These are phyloP conservation scores for Hordeum marinum DNA, from an alignment of 176 grass and related monocot species.

Conservation along the genomic window DNA sequence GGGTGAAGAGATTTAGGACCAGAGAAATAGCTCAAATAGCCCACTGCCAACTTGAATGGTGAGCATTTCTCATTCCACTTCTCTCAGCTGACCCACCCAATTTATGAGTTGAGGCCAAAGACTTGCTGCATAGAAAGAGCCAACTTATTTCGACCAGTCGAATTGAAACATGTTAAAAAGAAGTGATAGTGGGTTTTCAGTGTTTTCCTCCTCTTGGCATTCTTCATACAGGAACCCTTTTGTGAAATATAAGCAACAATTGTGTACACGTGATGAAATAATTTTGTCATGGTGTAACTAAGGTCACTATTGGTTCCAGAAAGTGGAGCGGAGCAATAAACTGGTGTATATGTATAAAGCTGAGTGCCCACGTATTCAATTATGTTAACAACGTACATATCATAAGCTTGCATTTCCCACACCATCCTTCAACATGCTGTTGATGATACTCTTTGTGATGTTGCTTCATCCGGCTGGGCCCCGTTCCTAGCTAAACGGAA, in stretches of 20 bases:
- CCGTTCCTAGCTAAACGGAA: too few relatives aligned
- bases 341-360: not conserved
- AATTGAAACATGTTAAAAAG: not conserved
- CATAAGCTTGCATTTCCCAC: not conserved
- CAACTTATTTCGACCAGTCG: not conserved
- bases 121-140: not conserved
- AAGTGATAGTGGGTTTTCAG: not conserved
- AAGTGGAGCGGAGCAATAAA: not conserved
- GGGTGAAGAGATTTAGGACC: not conserved
- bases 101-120: not conserved
- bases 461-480: too few relatives aligned
- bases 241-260: constrained; percentile 26
- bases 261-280: constrained; percentile 23
- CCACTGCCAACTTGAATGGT: not conserved
- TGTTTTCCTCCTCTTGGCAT: not conserved
- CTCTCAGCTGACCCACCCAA: not conserved
- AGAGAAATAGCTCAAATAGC: constrained; percentile 1
- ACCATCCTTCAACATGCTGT: not conserved
- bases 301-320: not conserved
- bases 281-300: not conserved
- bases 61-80: not conserved
- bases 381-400: not conserved
- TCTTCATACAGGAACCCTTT: not conserved
- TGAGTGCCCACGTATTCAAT: not conserved
- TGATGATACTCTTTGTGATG: too few relatives aligned